A percentile compares a stretch with the other conserved stretches of the same genome.
phyloP scores from a whole-genome alignment of 179 eudicot species.

The Silene vulgaris region DNA sequence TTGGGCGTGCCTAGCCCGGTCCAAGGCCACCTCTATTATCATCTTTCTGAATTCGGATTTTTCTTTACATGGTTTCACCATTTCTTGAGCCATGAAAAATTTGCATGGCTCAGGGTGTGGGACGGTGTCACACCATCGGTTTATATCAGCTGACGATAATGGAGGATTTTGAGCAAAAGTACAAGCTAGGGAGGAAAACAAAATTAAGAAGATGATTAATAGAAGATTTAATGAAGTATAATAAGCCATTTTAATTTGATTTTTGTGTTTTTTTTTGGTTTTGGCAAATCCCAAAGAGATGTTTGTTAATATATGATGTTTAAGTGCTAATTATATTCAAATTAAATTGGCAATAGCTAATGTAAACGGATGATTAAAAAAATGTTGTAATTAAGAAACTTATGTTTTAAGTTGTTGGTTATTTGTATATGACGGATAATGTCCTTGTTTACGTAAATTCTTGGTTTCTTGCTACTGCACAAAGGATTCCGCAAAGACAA shows the following conservation, averaged over 20 bases:
- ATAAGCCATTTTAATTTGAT: slow-evolving; percentile 17
- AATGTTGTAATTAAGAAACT: background rate
- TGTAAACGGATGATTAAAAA: slow-evolving; percentile 7
- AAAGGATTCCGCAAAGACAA: background rate
- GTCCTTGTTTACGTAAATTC: slow-evolving; percentile 30
- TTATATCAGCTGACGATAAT: slow-evolving; percentile 24
- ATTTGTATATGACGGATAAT: slow-evolving; percentile 19
- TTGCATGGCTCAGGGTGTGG: slow-evolving; percentile 65
- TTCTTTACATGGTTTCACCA: slow-evolving; percentile 32
- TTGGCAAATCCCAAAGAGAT: slow-evolving; percentile 27
- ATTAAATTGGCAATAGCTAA: background rate
- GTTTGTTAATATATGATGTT: slow-evolving; percentile 26
- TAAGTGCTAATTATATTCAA: background rate
- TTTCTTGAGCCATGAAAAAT: slow-evolving; percentile 40
- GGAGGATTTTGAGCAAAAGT: slow-evolving; percentile 17
- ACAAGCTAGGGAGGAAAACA: slow-evolving; percentile 19
- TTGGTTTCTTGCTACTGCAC: slow-evolving; percentile 17
- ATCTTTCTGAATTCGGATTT: slow-evolving; percentile 47
- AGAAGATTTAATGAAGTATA: slow-evolving; percentile 9
- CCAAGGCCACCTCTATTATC: slow-evolving; percentile 49
- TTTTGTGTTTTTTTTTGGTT: background rate
- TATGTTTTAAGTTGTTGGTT: slow-evolving; percentile 23
- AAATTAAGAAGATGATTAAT: slow-evolving; percentile 10
- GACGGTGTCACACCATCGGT: slow-evolving; percentile 64
- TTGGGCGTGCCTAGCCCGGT: slow-evolving; percentile 43